Conservation (phyloP, 106 monocot species). For the Phalaenopsis aphrodite region DNA sequence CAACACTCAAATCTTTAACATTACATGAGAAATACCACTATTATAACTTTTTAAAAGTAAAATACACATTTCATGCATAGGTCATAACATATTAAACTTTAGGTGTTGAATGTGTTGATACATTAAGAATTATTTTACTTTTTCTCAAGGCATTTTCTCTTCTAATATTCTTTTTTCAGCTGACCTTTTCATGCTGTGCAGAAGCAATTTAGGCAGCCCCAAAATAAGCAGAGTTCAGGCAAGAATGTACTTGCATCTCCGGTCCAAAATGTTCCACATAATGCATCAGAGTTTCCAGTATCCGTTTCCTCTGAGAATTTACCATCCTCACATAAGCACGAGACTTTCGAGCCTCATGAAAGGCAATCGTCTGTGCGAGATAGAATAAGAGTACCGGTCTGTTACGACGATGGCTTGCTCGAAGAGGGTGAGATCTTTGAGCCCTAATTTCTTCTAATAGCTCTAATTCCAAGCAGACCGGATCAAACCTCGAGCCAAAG, state of each 20-base stretch:
- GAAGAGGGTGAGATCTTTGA: slow-evolving; percentile 38
- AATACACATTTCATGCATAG: too few species aligned
- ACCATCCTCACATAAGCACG: background rate
- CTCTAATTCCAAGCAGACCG: background rate
- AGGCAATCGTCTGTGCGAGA: slow-evolving; percentile 9
- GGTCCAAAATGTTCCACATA: background rate
- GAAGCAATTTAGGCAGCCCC: slow-evolving; percentile 27
- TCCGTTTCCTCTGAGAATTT: slow-evolving; percentile 1
- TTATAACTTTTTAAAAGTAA: too few species aligned
- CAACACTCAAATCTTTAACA: too few species aligned
- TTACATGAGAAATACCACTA: too few species aligned
- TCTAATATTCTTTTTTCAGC: background rate
- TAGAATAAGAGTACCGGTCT: slow-evolving; percentile 25
- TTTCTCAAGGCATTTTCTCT: too few species aligned
- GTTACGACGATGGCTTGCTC: slow-evolving; percentile 27
- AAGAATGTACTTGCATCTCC: background rate
- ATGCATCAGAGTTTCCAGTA: slow-evolving; percentile 4
- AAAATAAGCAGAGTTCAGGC: slow-evolving; percentile 3
- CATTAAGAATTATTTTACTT: too few species aligned
- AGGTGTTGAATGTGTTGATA: too few species aligned
- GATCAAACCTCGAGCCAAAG: too few species aligned
- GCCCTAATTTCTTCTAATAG: background rate
- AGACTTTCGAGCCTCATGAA: too few species aligned
- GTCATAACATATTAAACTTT: too few species aligned
- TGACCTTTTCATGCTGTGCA: slow-evolving; percentile 1